Conservation (phyloP, 2,329 filamentous ascomycete species). For the Biscogniauxia sp. region DNA sequence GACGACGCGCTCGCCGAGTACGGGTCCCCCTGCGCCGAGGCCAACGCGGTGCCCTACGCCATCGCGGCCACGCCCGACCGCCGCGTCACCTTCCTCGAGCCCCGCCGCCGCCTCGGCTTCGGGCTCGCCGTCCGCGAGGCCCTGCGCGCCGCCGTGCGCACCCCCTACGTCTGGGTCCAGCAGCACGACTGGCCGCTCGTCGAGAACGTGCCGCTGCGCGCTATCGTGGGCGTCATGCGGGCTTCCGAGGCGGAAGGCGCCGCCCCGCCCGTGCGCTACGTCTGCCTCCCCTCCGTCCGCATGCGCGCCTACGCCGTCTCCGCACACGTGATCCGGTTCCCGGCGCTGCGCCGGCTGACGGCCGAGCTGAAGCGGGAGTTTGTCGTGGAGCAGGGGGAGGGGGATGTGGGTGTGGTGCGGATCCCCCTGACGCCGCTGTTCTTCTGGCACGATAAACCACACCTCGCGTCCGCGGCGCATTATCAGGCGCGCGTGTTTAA, state of each 20-base stretch:
- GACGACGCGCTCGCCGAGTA: conserved; percentile 40
- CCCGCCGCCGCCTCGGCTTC: conserved; percentile 47
- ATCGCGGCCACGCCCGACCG: conserved; percentile 35
- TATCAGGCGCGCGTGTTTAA: conserved; percentile 51
- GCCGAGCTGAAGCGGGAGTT: conserved; percentile 37
- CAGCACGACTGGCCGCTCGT: conserved; percentile 56
- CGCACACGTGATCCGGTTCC: conserved; percentile 42
- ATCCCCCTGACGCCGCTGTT: conserved; percentile 54
- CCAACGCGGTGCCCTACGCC: conserved; percentile 38
- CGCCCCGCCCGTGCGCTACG: conserved; percentile 44
- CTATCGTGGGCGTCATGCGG: conserved; percentile 47
- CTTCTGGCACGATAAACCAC: conserved; percentile 60
- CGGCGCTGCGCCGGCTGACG: conserved; percentile 42
- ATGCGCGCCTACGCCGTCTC: conserved; percentile 51
- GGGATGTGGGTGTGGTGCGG: neutral
- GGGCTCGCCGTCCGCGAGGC: conserved; percentile 53
- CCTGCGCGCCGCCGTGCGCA: conserved; percentile 42
- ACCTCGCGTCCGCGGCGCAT: conserved; percentile 47
- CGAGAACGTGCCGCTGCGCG: conserved; percentile 41
- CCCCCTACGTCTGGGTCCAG: conserved; percentile 55
- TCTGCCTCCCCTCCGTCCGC: conserved; percentile 51
- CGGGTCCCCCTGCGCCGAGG: conserved; percentile 37
- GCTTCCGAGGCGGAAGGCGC: conserved; percentile 26
- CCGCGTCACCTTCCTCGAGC: conserved; percentile 49
- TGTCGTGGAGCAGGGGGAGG: too few relatives aligned